Evolutionary conservation across 106 monocot species (phyloP), one percentile per base, ranked within the genome.

Genomic region (Acorus calamus): DNA sequence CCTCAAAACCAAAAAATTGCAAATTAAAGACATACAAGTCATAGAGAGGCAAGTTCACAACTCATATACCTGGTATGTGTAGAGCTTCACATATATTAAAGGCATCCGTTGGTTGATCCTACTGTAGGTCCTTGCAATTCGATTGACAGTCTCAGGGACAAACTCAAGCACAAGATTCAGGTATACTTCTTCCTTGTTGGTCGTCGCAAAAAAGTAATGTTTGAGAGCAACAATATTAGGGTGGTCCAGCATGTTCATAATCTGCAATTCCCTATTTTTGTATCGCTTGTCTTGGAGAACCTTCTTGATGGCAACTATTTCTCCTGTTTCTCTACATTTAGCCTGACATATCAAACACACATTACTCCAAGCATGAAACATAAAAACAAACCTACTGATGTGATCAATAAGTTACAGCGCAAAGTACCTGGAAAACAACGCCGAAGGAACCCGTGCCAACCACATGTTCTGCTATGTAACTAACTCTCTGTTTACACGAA

Each of bases 301-400:
- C 60, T 78, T 78, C 57, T 78, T 78, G 14, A 78, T 78, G 11
- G 78, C 78, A 50, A 78, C 72, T 56, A 51, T 78, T 67, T 78
- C 78, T 47, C 78, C 78, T 7, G 78, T 78, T 71, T 78, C 78
- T 56, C 55, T 61, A 43, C 78, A 78, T 58, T 68, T 78, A 49
- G 72, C 78, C 78, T 78, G 28, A 7, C 67, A 4, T 11, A 60
- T 3, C 48, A 11, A 14, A 56, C 42, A 11, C 66, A 41, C 8
- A 41, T 48, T 41, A 12, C 10, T 8, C 44, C 10, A 57, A 7
- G 2, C 28, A 28, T 28, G 28, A 28, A 28, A 28, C 28, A 28
- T 28, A 28, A 1, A 28, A 28, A 0, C 28, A 28, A 28, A 28
- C 28, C 28, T 28, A 28, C 28, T 28, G 28, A 28, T 28, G 28